A percentile compares a stretch with the other conserved stretches of the same genome.
Conservation (phyloP, 768 basidiomycete species). For the Cubamyces lactineus region DNA sequence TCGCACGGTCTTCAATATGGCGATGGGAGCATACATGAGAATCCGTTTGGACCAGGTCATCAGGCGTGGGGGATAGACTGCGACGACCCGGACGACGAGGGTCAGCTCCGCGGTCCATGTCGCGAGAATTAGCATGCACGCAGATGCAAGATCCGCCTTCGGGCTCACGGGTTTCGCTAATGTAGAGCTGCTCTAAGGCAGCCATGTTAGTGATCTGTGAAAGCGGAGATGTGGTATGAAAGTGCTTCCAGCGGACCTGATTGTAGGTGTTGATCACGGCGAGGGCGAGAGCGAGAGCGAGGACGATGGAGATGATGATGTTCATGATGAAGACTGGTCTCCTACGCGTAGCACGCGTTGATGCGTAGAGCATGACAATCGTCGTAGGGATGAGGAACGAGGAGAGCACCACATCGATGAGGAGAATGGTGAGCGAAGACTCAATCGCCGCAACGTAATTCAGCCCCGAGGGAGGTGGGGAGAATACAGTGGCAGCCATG, state of each 20-base stretch:
- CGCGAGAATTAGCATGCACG: conserved; percentile 26
- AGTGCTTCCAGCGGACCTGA: neutral
- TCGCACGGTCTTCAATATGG: conserved; percentile 38
- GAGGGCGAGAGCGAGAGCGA: conserved; percentile 5
- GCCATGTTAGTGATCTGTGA: neutral
- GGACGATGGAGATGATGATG: conserved; percentile 26
- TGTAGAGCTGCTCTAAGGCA: neutral
- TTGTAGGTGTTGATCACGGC: conserved; percentile 2
- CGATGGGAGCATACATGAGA: conserved; percentile 34
- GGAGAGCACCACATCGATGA: conserved; percentile 6
- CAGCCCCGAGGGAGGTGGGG: neutral
- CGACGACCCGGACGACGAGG: conserved; percentile 40
- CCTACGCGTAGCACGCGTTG: conserved; percentile 26
- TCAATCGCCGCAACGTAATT: conserved; percentile 5
- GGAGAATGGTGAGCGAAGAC: conserved; percentile 12
- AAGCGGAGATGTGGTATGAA: neutral
- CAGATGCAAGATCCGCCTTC: neutral
- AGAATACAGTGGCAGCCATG: neutral
- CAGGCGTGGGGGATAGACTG: conserved; percentile 37
- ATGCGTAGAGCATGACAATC: conserved; percentile 31
- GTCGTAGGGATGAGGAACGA: conserved; percentile 9
- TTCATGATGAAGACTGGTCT: conserved; percentile 34
- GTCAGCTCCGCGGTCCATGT: conserved; percentile 43
- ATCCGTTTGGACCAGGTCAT: conserved; percentile 24
- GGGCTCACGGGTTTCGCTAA: neutral